A percentile compares a stretch with the other conserved stretches of the same genome.
These are phyloP conservation scores for Spathaspora arborariae DNA, from an alignment of 805 yeast species.

Conservation along the genomic window DNA sequence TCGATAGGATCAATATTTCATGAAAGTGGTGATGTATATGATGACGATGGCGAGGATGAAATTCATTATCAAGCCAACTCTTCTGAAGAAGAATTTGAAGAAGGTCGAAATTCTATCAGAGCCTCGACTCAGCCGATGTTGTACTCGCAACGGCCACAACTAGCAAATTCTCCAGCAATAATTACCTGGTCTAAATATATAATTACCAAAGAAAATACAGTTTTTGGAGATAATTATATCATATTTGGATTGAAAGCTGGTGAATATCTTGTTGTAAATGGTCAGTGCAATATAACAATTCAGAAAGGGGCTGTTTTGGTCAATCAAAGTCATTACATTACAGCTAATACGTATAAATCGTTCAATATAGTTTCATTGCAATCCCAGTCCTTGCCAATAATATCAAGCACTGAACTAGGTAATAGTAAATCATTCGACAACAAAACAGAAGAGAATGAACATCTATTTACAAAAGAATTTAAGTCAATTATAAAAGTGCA, in stretches of 20 bases:
- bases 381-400: constrained; percentile 39
- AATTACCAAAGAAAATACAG: constrained; percentile 25
- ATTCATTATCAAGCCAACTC: constrained; percentile 24
- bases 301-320: constrained; percentile 46
- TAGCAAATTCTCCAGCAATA: not conserved
- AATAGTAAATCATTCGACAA: constrained; percentile 23
- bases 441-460: constrained; percentile 30
- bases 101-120: constrained; percentile 1
- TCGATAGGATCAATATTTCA: constrained; percentile 10
- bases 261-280: constrained; percentile 44
- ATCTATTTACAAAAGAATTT: constrained; percentile 34
- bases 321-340: constrained; percentile 32
- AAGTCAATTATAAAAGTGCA: constrained; percentile 39
- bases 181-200: not conserved
- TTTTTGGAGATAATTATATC: constrained; percentile 26
- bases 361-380: constrained; percentile 25
- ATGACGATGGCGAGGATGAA: constrained; percentile 14
- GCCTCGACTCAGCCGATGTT: not conserved
- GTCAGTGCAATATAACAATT: constrained; percentile 42
- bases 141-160: not conserved
- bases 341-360: constrained; percentile 22
- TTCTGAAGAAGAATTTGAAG: constrained; percentile 20
- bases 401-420: constrained; percentile 38
- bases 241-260: constrained; percentile 40
- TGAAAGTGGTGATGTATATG: constrained; percentile 8